phyloP scores from a whole-genome alignment of 371 early-diverging fungal species.

The Mucor plumbeus region DNA sequence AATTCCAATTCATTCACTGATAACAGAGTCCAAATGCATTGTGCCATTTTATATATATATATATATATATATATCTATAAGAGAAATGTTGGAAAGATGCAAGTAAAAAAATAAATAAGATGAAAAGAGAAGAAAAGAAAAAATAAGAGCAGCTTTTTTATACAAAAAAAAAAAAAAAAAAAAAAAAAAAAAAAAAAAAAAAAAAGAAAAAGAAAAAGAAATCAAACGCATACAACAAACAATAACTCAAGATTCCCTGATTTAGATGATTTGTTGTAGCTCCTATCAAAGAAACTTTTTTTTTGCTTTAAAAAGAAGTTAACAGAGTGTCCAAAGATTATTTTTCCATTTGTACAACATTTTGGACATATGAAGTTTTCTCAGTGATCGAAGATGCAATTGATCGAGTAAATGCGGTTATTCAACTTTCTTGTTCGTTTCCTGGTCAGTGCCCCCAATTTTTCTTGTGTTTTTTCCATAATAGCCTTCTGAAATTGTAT shows the following conservation, averaged over 20 bases:
- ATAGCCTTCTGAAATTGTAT: neutral
- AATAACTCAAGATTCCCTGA: conserved; percentile 6
- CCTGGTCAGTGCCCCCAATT: neutral
- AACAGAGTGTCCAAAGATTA: neutral
- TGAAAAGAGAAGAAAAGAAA: neutral
- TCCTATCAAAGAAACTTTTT: neutral
- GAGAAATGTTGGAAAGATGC: neutral
- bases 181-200: neutral
- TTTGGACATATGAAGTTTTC: conserved; percentile 12
- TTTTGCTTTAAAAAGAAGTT: conserved; percentile 7
- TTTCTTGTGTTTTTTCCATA: neutral
- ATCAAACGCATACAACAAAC: neutral
- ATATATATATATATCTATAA: neutral
- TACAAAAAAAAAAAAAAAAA: neutral
- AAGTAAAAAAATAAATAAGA: neutral
- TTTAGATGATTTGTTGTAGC: conserved; percentile 6
- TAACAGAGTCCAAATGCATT: conserved; percentile 47
- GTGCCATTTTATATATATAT: conserved; percentile 10
- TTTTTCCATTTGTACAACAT: conserved; percentile 13
- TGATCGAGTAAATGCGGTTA: conserved; percentile 20
- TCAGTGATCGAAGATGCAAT: conserved; percentile 16
- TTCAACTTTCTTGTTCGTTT: neutral
- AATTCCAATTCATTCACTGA: conserved; percentile 30
- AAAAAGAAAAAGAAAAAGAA: neutral
- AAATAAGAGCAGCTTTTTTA: neutral